Evolutionary conservation across 2,329 filamentous ascomycete genomes (phyloP).

Genomic region (Thielaviopsis populi): DNA sequence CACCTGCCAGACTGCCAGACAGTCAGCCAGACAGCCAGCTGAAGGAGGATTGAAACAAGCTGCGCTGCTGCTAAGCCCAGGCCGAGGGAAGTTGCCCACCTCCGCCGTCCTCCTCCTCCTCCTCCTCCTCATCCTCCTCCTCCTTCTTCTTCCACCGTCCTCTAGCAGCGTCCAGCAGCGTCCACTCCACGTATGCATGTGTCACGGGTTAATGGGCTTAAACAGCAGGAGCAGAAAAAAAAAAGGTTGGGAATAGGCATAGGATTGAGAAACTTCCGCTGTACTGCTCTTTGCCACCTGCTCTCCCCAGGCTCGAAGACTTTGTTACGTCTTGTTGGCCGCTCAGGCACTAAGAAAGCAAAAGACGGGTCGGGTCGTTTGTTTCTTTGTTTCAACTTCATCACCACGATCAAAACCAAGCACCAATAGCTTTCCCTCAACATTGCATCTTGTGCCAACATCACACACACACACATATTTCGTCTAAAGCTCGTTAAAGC

Average conservation of each 20-base stretch:
- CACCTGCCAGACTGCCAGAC: not conserved
- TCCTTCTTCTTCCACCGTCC: not conserved
- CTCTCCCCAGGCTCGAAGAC: not conserved
- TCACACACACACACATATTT: not conserved
- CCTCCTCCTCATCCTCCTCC: too few species aligned
- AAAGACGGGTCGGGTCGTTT: not conserved
- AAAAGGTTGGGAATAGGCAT: not conserved
- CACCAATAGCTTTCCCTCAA: not conserved
- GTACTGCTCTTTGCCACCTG: constrained; percentile 1
- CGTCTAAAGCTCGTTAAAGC: not conserved
- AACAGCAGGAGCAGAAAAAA: not conserved
- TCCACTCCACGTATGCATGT: not conserved
- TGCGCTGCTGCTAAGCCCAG: not conserved
- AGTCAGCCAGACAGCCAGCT: not conserved
- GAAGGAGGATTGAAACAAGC: not conserved
- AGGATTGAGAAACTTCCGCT: not conserved
- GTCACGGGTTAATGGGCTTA: not conserved
- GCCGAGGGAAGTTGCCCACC: not conserved
- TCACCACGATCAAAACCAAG: not conserved
- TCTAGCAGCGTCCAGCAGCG: too few species aligned
- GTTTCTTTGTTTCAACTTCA: not conserved
- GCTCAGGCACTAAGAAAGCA: not conserved
- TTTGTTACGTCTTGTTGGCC: not conserved
- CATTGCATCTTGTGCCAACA: not conserved
- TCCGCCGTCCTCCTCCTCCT: too few species aligned